Base-by-base conservation (phyloP, 2,329 filamentous ascomycete genomes). In the Penicillium paneum region DNA sequence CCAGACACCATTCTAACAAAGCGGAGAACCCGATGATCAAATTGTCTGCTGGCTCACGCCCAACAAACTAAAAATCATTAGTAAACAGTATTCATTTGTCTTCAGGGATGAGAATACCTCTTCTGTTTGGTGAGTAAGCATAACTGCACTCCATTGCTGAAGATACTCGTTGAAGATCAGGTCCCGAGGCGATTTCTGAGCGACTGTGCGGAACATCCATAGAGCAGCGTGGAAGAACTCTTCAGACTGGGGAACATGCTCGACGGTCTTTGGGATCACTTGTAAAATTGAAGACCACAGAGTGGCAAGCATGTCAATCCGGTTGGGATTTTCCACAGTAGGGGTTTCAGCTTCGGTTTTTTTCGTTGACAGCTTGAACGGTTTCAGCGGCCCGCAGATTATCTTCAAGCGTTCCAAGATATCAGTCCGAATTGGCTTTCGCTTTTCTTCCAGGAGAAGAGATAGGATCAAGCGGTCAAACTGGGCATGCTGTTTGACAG, bases 221-320 rank as follows among this genome's bases (percentile, higher is more conserved):
- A 76, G 62, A 40, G 75, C 68, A 36, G 76, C 71, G 43, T 77
- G 73, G 52, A 79, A 79, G 49, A 79, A 74, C 57, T 81, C 75
- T 50, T 75, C 71, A 21, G 74, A 76, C 19, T 72, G 70, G 15
- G 66, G 53, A 39, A 72, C 68, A 57, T 71, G 69, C 8, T 69
- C 57, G 15, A 70, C 64, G n/a, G 73, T 72, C 17, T 67, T 64
- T 2, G 74, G 71, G 36, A 81, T 70, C 21, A 74, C 68, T 26
- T 70, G 62, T 26, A 71, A 67, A 52, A 80, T 66, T 5, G 74
- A 66, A 19, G 71, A 67, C 79, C 79, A 81, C 40, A 80, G 66
- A 29, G 74, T 76, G 2, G 70, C 69, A 26, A 79, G 66, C 56
- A 76, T 74, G 55, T 74, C 72, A 31, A 74, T 61, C 15, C 67